Percentiles rank a stretch among this genome's conserved stretches.
Conservation (phyloP, 805 yeast species). For the Geotrichum ghanense region DNA sequence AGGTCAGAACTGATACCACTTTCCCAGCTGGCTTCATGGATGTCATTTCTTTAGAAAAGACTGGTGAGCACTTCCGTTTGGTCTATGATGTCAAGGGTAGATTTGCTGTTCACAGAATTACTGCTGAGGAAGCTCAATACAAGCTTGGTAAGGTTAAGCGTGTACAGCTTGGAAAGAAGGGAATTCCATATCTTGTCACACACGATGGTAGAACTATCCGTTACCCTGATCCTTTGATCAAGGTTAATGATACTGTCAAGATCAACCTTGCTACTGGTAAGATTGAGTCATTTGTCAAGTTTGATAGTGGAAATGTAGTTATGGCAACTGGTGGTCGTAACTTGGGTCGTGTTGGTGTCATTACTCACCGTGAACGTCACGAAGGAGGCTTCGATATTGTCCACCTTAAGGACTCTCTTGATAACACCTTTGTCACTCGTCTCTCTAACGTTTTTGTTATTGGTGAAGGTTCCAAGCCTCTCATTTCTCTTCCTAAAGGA, state of each 20-base stretch:
- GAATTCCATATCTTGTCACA: slow-evolving; percentile 96
- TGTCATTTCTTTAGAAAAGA: slow-evolving; percentile 92
- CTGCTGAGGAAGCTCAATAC: slow-evolving; percentile 97
- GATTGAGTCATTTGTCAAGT: slow-evolving; percentile 78
- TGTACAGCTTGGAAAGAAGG: slow-evolving; percentile 97
- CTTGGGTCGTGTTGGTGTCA: slow-evolving; percentile 96
- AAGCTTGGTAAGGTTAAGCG: slow-evolving; percentile 97
- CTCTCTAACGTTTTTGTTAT: slow-evolving; percentile 84
- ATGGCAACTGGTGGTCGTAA: slow-evolving; percentile 97
- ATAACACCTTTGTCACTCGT: slow-evolving; percentile 94
- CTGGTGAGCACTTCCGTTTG: slow-evolving; percentile 99
- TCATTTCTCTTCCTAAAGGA: slow-evolving; percentile 95
- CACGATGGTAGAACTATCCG: slow-evolving; percentile 99
- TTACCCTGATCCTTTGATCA: slow-evolving; percentile 97
- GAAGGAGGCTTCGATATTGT: slow-evolving; percentile 97
- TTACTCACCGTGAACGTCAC: slow-evolving; percentile 93
- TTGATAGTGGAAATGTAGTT: slow-evolving; percentile 84
- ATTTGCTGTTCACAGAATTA: slow-evolving; percentile 98
- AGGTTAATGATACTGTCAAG: slow-evolving; percentile 96
- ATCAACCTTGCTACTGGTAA: slow-evolving; percentile 93
- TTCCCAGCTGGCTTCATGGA: slow-evolving; percentile 99
- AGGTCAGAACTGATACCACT: slow-evolving; percentile 98
- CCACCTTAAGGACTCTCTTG: slow-evolving; percentile 90
- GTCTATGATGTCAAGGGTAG: slow-evolving; percentile 98
- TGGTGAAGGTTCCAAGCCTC: slow-evolving; percentile 93